phyloP scores from a whole-genome alignment of 2,329 filamentous ascomycete genomes.

The Beauveria bassiana region DNA sequence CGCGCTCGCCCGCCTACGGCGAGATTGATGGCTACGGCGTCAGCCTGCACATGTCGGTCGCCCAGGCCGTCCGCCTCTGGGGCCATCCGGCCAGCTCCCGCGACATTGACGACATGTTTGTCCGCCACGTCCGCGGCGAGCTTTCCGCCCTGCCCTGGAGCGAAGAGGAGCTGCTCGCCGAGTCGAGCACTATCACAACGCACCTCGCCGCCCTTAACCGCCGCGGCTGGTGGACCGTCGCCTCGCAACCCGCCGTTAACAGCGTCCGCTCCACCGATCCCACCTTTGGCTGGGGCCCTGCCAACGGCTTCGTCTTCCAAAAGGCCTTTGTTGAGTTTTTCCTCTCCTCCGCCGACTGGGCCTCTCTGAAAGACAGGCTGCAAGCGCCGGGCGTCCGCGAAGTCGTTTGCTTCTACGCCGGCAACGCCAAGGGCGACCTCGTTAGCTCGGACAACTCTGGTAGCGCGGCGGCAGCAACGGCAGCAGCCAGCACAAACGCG shows the following conservation, averaged over 20 bases:
- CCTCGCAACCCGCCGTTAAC: conserved; percentile 90
- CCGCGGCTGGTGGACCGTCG: conserved; percentile 92
- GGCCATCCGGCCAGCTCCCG: conserved; percentile 60
- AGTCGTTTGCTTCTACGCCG: conserved; percentile 79
- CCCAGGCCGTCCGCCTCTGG: conserved; percentile 79
- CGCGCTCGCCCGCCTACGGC: conserved; percentile 85
- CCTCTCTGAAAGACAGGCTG: conserved; percentile 55
- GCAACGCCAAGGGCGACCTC: conserved; percentile 71
- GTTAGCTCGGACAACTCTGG: conserved; percentile 54
- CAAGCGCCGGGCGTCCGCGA: conserved; percentile 49
- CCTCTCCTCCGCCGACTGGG: conserved; percentile 67
- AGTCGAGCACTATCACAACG: conserved; percentile 73
- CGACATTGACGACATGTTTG: conserved; percentile 77
- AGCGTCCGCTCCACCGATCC: conserved; percentile 68
- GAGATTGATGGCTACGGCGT: conserved; percentile 98
- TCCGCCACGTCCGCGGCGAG: conserved; percentile 70
- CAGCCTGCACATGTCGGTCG: conserved; percentile 84
- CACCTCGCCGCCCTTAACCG: conserved; percentile 69
- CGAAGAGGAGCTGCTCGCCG: conserved; percentile 76
- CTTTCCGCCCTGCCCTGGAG: conserved; percentile 86
- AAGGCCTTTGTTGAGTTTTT: conserved; percentile 99
- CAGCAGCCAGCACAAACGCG: conserved; percentile 66
- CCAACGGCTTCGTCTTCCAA: conserved; percentile 91
- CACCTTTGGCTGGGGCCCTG: conserved; percentile 89
- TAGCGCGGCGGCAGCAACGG: conserved; percentile 17